Evolutionary conservation across 1,284 basidiomycete genomes (phyloP), one percentile per base, ranked within the genome.

Genomic region (Xerocomus amazonicus): DNA sequence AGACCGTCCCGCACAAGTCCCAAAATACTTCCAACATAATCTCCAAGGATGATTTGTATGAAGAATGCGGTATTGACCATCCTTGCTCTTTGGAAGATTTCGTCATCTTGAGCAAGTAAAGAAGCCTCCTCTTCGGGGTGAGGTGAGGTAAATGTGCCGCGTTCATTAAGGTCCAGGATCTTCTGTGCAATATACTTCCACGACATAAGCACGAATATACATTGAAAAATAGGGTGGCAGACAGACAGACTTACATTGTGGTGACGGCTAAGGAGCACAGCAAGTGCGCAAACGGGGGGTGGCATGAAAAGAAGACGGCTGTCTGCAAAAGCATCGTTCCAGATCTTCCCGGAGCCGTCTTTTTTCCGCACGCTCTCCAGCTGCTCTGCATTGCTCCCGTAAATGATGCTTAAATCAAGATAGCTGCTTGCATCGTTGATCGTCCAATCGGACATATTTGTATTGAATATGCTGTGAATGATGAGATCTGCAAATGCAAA

Each of bases 401-500:
- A 92, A 4, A 92, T 68, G 8, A 87, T 78, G 58, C 82, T 83
- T 28, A 92, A 67, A 59, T 92, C 90, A 27, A 93, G 74, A 64
- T 92, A 92, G 54, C 83, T 86, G 56, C 81, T 84, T 2, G 82
- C 71, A 48, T 80, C 68, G 61, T 92, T 92, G 59, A 81, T 78
- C 0, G 71, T 75, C 67, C 70, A 73, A 60, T 86, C 74, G 2
- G 35, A 48, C 39, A 61, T 70, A 55, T 79, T 73, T 4, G 88
- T 90, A 54, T 83, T 73, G 72, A 91, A 91, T 55, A 87, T 74
- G 52, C 71, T 76, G 65, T 92, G 89, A 56, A 87, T 90, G 54
- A 92, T 74, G 48, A 90, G 69, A 57, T 88, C 78, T 8, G 90
- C 90, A 57, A 89, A 88, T 0, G 85, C 82, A 58, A 92, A 92